phyloP scores from a whole-genome alignment of 2,329 filamentous ascomycete genomes.

The Diplodia corticola region DNA sequence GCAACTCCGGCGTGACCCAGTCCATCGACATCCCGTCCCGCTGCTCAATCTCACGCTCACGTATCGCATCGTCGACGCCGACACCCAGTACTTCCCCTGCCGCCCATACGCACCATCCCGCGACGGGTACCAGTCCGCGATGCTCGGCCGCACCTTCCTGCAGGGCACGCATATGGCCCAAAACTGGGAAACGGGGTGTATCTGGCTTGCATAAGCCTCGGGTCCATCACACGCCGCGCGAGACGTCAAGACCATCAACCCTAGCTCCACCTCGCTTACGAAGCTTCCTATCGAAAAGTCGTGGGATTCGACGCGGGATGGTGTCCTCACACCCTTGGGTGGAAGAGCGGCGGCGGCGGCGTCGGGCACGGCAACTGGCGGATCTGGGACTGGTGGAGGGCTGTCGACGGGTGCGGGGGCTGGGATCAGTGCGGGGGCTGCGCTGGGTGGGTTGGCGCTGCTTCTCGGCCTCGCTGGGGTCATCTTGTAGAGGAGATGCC shows the following conservation, averaged over 20 bases:
- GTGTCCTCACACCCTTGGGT: not conserved
- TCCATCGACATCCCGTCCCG: constrained; percentile 47
- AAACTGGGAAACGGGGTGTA: not conserved
- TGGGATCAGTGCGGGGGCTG: too few relatives aligned
- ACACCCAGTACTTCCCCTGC: constrained; percentile 48
- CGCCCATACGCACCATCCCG: constrained; percentile 26
- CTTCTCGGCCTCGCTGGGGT: too few relatives aligned
- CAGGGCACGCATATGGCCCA: constrained; percentile 49
- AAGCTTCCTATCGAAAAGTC: not conserved
- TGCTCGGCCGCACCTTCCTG: constrained; percentile 49
- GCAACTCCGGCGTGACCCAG: constrained; percentile 31
- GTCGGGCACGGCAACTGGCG: not conserved
- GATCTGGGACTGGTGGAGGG: too few relatives aligned
- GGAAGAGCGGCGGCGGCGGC: not conserved
- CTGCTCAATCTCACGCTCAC: constrained; percentile 44
- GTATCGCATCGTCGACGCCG: constrained; percentile 35
- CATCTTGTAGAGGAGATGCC: too few relatives aligned
- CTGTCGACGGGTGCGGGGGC: too few relatives aligned
- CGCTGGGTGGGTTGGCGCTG: too few relatives aligned
- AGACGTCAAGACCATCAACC: not conserved
- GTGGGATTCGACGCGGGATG: not conserved
- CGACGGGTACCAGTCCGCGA: not conserved
- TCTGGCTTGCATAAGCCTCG: not conserved
- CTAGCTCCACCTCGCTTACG: not conserved
- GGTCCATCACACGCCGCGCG: not conserved